Conservation (phyloP, 2,329 filamentous ascomycete genomes). For the Sclerotinia trifoliorum region DNA sequence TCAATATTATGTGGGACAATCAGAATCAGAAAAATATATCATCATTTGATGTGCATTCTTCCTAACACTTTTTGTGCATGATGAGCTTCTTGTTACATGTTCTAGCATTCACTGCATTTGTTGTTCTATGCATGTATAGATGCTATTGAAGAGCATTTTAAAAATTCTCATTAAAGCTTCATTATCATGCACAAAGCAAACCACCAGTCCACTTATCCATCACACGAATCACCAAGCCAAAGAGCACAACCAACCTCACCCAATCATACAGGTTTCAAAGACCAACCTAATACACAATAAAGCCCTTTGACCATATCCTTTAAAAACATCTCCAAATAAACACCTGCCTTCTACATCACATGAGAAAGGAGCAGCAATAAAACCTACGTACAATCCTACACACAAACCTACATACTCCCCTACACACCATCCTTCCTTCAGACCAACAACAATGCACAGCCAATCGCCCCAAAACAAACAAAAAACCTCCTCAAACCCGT, state of each 20-base stretch:
- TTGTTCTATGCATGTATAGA: background rate
- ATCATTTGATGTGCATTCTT: background rate
- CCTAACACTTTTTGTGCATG: background rate
- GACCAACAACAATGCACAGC: background rate
- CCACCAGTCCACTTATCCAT: too few species aligned
- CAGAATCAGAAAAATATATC: background rate
- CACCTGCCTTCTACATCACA: background rate
- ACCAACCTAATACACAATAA: background rate
- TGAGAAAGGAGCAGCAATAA: background rate
- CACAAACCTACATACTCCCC: background rate
- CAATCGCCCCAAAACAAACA: background rate
- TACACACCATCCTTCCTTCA: background rate
- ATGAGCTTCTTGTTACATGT: background rate
- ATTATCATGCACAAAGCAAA: background rate
- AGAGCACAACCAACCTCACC: background rate
- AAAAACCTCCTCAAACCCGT: background rate
- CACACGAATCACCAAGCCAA: background rate
- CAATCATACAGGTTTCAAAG: background rate
- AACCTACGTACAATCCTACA: background rate
- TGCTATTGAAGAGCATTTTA: background rate
- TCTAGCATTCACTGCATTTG: background rate
- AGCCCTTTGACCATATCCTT: background rate
- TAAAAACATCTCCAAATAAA: background rate
- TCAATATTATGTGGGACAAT: constrained; percentile 7
- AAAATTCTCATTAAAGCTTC: background rate